Conservation (phyloP, 2,329 filamentous ascomycete genomes). For the Dactylellina cionopaga region DNA sequence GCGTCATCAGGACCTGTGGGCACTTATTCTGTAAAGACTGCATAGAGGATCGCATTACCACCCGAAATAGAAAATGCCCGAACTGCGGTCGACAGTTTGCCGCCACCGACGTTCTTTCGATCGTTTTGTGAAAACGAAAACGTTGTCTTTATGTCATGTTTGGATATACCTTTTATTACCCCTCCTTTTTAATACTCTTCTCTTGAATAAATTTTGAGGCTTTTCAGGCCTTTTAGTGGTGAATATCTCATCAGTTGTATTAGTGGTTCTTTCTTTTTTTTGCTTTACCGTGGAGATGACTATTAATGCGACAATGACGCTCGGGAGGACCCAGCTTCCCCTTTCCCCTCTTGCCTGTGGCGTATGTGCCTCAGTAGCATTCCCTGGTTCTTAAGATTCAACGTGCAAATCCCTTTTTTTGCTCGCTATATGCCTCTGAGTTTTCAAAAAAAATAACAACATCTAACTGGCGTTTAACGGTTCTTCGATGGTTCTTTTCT, state of each 20-base stretch:
- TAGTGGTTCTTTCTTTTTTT: slow-evolving; percentile 1
- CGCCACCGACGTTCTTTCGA: slow-evolving; percentile 85
- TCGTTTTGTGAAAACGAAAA: slow-evolving; percentile 25
- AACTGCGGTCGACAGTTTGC: slow-evolving; percentile 94
- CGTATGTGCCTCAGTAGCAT: no score
- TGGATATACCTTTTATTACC: not conserved
- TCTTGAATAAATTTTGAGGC: slow-evolving; percentile 25
- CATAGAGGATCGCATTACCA: slow-evolving; percentile 86
- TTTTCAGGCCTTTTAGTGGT: not conserved
- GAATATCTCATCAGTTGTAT: slow-evolving; percentile 3
- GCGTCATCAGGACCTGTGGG: slow-evolving; percentile 89
- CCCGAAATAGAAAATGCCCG: slow-evolving; percentile 93
- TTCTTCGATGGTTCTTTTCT: not conserved
- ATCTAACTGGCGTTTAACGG: slow-evolving; percentile 1
- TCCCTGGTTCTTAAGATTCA: no score
- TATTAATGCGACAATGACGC: no score
- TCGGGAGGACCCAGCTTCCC: not conserved
- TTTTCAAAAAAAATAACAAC: not conserved
- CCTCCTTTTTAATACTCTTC: slow-evolving; percentile 7
- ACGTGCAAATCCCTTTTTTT: no score
- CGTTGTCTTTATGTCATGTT: not conserved
- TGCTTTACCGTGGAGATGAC: not conserved
- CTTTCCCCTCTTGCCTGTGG: not conserved
- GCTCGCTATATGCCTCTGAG: not conserved
- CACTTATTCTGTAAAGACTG: slow-evolving; percentile 93